Evolutionary conservation across 768 basidiomycete genomes (phyloP), one percentile per base, ranked within the genome.

Genomic region (Paxillus involutus): DNA sequence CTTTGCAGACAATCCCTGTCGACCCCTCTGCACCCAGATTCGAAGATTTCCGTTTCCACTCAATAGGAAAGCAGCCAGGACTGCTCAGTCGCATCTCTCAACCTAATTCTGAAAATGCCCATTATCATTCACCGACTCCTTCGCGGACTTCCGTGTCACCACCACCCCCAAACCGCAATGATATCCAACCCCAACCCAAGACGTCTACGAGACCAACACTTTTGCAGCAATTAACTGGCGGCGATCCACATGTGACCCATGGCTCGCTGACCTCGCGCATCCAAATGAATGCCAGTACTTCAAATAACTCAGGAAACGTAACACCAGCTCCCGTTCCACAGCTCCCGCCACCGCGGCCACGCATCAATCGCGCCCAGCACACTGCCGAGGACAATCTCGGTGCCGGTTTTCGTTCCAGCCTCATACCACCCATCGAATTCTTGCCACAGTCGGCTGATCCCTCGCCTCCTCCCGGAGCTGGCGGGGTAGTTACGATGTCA

Each of bases 51-150:
- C 72, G 70, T 26, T 86, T 85, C 63, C 65, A 58, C 11, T 75
- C 67, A 4, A 86, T 87, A 39, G 84, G 84, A 29, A 76, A 80
- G 60, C 67, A 71, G 54, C 83, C 84, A 0, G 68, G 72, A 13
- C 69, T 86, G 17, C 72, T 86, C 26, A 76, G 73, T 56, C 80
- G 85, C 21, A 71, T 86, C 35, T 74, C 78, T 32, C 63, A 65
- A 37, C 62, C 71, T 3, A 63, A 70, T 41, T 62, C 70, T 21
- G 66, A 67, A 41, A 44, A 58, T 6, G 36, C 19, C 2, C 44
- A 50, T 5, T 71, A 73, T 49, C 66, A 63, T 49, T 67, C 69
- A 0, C 60, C 65, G 7, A 58, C 72, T 5, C 67, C 69, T 6
- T 59, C 63, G 0, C 59, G 64, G 3, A 41, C 37, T 6, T 49